Base-by-base conservation (phyloP, 495 filamentous ascomycete species). In the Durotheca rogersii region DNA sequence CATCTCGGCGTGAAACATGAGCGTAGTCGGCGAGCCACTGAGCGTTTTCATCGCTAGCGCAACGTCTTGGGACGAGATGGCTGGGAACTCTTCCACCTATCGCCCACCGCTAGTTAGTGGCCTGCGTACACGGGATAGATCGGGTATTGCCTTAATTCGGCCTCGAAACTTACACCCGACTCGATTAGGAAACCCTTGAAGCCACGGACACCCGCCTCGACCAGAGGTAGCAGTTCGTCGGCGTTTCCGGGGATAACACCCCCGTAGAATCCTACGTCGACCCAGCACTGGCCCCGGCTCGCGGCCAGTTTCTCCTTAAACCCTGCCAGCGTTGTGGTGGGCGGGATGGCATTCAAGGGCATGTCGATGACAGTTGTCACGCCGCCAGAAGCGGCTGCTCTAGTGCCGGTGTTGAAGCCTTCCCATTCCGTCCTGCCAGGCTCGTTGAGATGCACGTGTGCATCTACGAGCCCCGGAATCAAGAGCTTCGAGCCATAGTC, bases 1-100 rank as follows among this genome's bases (percentile, higher is more conserved):
- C 90, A 96, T 96, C 70, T 98, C 93, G 14, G 93, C 93, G 61
- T 98, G 93, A 72, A 98, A 98, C 92, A 98, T 96, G 33, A 97
- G 75, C 0, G 88, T 92, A 11, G 93, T 98, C 34, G 88, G 78
- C 29, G 70, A 65, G 53, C 87, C 83, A 30, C 84, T 84, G 41
- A 98, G 77, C 35, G 85, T 88, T 6, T 68, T 76, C 82, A 98
- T 88, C 33, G 84, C 91, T 34, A 82, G 78, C 0, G 81, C 74
- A 53, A 98, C 85, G 66, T 97, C 93, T 1, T 68, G 72, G 1
- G 86, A 77, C 0, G 84, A 87, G 9, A 98, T 88, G 25, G 90
- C 89, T 0, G 93, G 93, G 69, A 98, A 98, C 62, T 98, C 93
- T 14, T 93, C 88, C 20, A 98, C 89, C 89, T 89, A 56, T 54